Base-by-base conservation (phyloP, 352 stramenopile species). In the Phytophthora kernoviae region DNA sequence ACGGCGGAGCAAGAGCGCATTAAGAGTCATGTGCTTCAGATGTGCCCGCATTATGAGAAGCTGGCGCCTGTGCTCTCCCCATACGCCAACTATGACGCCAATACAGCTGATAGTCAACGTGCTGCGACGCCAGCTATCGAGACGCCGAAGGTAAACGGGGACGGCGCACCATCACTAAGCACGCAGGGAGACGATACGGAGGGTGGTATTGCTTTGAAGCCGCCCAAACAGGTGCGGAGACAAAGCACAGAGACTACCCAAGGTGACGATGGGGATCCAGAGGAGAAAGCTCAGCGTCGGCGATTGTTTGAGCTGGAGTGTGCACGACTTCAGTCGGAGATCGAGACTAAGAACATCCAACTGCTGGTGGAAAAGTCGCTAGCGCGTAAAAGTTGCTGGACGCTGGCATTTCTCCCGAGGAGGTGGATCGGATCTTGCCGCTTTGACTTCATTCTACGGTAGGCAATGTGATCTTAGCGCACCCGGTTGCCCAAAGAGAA, bases 261-360 rank as follows among this genome's bases (percentile, higher is more conserved):
- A 26, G 50, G 27, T 37, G 22, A 48, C n/a, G 49, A 7, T 21
- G 22, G 40, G 22, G 52, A 66, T 18, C 47, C 66, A 6, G 61
- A 66, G 20, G 65, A 68, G 24, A 75, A 75, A 55, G 61, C 69
- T n/a, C 62, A 78, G 46, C 65, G 77, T 44, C 70, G 73, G 26
- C 60, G 61, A 30, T 53, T 84, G 24, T 82, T 82, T 60, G 70
- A 80, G 22, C 61, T 84, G 47, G 75, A 84, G 50, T 80, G 75
- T 46, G 67, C 62, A 27, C 73, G 73, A 36, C 72, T 80, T 52
- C 70, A 84, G 58, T 67, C 66, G 18, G 75, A 84, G 45, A 76
- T 84, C 26, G 72, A 81, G 52, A 75, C 66, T 9, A 76, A 58
- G 44, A 77, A 84, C 27, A 40, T 84, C 42, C 72, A 80, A 48